Evolutionary conservation across 2,329 filamentous ascomycete species (phyloP), one percentile per base, ranked within the genome.

Genomic region (Blastomyces parvus): DNA sequence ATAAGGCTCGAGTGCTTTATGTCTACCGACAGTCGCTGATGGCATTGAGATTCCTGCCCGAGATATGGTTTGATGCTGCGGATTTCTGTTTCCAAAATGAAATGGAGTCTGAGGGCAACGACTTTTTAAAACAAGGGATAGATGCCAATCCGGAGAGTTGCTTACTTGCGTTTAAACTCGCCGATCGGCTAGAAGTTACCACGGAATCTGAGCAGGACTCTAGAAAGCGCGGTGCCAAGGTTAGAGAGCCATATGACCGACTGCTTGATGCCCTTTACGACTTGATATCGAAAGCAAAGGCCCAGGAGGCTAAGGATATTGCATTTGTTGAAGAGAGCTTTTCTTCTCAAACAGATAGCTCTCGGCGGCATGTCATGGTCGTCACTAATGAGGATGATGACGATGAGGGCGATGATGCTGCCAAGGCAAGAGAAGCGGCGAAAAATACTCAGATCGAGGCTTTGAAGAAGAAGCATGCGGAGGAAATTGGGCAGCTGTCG

Each of bases 1-100:
- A 88, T 76, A 88, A 88, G 68, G 84, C 88, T 67, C 87, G 94
- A 50, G 84, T 97, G 52, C 76, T 97, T 8, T 96, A 95, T 74
- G 88, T 90, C 67, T 97, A 96, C 80, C 94, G 91, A 74, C 93
- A 97, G 74, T 91, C 93, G 4, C 79, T 96, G 57, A 96, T 97
- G 89, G 88, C 91, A 3, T 79, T 99, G 62, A 87, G 92, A 60
- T 99, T 97, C 76, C 94, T 93, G 85, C 92, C 94, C 3, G 90
- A 96, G 73, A 87, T 97, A 69, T 99, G 94, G 94, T 92, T 91
- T 59, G 91, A 97, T 65, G 93, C 91, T 11, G 90, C 92, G 0
- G 89, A 96, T 67, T 97, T 93, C 85, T 96, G 90, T 74, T 91
- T 91, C 70, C 84, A 88, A 62, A 91, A 94, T 69, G 84, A 84